phyloP scores from a whole-genome alignment of 1,284 basidiomycete genomes.

The Cryptococcus sp. region DNA sequence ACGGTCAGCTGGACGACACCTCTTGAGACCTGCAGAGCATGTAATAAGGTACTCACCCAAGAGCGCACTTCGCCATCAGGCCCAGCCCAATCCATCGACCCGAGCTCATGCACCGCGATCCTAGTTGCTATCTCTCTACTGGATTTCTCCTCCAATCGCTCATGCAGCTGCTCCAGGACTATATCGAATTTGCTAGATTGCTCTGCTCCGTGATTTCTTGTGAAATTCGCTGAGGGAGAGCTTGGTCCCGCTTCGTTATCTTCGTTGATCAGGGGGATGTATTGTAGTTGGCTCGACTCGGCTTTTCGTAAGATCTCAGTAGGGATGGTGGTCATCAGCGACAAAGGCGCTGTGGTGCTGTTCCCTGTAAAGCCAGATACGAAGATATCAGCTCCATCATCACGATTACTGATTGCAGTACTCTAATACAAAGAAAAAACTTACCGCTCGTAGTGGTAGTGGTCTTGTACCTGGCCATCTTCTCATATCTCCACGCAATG shows the following conservation, averaged over 20 bases:
- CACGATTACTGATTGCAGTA: not conserved
- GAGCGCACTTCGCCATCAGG: no score
- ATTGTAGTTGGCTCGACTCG: conserved; percentile 14
- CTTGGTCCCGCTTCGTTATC: not conserved
- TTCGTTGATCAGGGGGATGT: conserved; percentile 16
- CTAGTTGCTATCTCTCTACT: conserved; percentile 13
- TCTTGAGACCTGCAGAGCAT: no score
- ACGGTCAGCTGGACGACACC: no score
- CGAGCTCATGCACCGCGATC: conserved; percentile 62
- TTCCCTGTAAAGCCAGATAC: not conserved
- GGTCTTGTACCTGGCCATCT: conserved; percentile 87
- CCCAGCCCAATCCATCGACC: conserved; percentile 37
- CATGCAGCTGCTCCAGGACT: conserved; percentile 18
- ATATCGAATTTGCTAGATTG: conserved; percentile 4
- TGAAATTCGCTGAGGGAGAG: conserved; percentile 5
- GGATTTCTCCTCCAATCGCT: conserved; percentile 7
- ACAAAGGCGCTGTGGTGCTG: conserved; percentile 20
- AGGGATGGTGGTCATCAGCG: conserved; percentile 35
- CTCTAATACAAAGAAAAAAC: not conserved
- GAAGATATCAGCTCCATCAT: not conserved
- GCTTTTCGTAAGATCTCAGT: not conserved
- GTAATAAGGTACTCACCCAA: conserved; percentile 9
- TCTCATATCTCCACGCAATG: conserved; percentile 95
- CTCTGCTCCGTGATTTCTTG: no score
- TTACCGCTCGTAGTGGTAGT: conserved; percentile 58